Evolutionary conservation across 2,329 filamentous ascomycete genomes (phyloP).

Genomic region (Fonsecaea nubica): DNA sequence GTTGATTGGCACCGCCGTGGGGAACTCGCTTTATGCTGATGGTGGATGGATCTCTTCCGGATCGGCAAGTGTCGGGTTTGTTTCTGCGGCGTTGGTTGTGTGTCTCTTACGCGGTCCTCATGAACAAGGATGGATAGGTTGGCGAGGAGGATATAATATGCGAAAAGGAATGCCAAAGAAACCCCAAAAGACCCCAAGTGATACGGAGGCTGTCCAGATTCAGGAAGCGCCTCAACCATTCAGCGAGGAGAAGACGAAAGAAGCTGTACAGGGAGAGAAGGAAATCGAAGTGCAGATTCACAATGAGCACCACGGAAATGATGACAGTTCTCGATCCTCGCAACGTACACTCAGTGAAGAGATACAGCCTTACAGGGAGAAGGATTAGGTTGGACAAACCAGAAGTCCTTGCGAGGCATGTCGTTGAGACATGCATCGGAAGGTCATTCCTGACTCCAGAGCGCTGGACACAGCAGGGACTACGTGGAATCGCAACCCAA

Average conservation of each 20-base stretch:
- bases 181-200: slow-evolving; percentile 3
- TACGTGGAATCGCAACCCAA: background rate
- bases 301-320: background rate
- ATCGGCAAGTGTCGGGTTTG: slow-evolving; percentile 63
- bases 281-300: slow-evolving; percentile 4
- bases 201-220: slow-evolving; percentile 13
- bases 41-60: slow-evolving; percentile 65
- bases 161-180: slow-evolving; percentile 35
- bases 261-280: slow-evolving; percentile 12
- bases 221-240: slow-evolving; percentile 12
- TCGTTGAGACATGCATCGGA: background rate
- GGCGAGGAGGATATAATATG: slow-evolving; percentile 64
- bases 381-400: slow-evolving; percentile 8
- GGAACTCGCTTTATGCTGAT: slow-evolving; percentile 62
- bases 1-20: slow-evolving; percentile 70
- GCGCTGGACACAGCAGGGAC: background rate
- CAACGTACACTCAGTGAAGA: slow-evolving; percentile 28
- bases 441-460: background rate
- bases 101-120: slow-evolving; percentile 60
- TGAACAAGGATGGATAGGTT: slow-evolving; percentile 66
- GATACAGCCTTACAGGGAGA: slow-evolving; percentile 15
- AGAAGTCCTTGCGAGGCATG: background rate
- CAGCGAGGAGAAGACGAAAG: slow-evolving; percentile 1
- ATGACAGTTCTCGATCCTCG: slow-evolving; percentile 23
- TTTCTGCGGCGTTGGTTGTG: slow-evolving; percentile 56